Base-by-base conservation (phyloP, 75 land plant species). In the Azolla pinnata region DNA sequence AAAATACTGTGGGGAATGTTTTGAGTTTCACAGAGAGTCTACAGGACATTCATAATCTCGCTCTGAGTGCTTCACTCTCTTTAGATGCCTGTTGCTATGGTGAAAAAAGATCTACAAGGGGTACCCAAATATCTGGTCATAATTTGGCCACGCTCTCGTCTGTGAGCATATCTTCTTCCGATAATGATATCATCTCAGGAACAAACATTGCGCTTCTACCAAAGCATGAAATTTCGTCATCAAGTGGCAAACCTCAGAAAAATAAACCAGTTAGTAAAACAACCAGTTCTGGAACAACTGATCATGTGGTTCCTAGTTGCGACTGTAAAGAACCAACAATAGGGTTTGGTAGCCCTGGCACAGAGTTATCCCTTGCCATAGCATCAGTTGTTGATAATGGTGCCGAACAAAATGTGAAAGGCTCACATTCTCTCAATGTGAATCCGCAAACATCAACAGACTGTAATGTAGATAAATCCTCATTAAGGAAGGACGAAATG, bases 401-500 rank as follows among this genome's bases (percentile, higher is more conserved):
- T 48, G 44, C 55, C n/a, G 24, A 31, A 46, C 70, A 79, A 60
- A 68, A 70, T 18, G 17, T 57, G 17, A 30, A 48, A 33, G 58
- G 59, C 46, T 31, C 50, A 4, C 48, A 60, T 44, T 40, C 60
- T 10, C 75, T 84, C 1, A 47, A 61, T 14, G 59, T 67, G 5
- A 69, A 76, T 27, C 31, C 74, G 66, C 59, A 64, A 56, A 75
- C 59, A 23, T 57, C 78, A 45, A 66, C 65, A 40, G 59, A 67
- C 31, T 57, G 73, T 46, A 65, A 77, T 14, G 25, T 32, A 29
- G 70, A 80, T 33, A 76, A 77, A 57, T 14, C 31, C 33, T 4
- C 72, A 70, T 57, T 67, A 63, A 60, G 71, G 72, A 52, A 78
- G 27, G 62, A 76, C 49, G 88, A 85, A 67, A 71, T 77, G 62